Conservation (phyloP, 306 rosid species). For the Arachis hypogaea region DNA sequence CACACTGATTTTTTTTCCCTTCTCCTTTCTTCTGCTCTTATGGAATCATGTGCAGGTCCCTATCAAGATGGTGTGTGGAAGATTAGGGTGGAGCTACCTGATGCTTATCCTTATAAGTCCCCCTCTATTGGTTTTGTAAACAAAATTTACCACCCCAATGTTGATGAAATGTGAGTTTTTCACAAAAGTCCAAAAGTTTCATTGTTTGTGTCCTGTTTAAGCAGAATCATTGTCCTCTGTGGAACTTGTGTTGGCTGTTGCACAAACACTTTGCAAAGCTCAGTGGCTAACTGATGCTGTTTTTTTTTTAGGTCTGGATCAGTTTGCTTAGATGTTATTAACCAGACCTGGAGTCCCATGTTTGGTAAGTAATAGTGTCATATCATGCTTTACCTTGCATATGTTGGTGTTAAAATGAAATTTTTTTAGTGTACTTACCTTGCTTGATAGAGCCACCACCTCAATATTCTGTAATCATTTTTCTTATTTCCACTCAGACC, state of each 20-base stretch:
- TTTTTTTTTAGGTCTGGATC: constrained; percentile 78
- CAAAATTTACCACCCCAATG: constrained; percentile 94
- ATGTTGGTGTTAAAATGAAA: constrained; percentile 4
- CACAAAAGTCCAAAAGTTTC: constrained; percentile 6
- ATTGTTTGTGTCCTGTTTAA: constrained; percentile 28
- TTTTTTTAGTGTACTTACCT: not conserved
- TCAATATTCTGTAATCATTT: constrained; percentile 26
- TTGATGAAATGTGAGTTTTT: constrained; percentile 84
- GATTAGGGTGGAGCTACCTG: constrained; percentile 81
- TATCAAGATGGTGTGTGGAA: constrained; percentile 89
- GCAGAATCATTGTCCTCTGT: constrained; percentile 8
- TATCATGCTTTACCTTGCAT: not conserved
- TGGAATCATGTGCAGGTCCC: constrained; percentile 60
- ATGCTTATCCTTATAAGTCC: constrained; percentile 91
- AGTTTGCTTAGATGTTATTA: constrained; percentile 91
- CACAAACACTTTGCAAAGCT: constrained; percentile 14
- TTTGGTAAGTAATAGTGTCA: constrained; percentile 60
- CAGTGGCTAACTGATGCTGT: constrained; percentile 35
- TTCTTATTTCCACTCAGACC: constrained; percentile 58
- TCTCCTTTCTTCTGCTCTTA: not conserved
- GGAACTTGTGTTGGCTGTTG: constrained; percentile 20
- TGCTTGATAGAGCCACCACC: constrained; percentile 20
- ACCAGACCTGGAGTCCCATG: constrained; percentile 97
- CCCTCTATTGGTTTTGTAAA: constrained; percentile 87
- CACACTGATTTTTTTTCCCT: constrained; percentile 6